Evolutionary conservation across 2,329 filamentous ascomycete genomes (phyloP), one percentile per base, ranked within the genome.

Genomic region (Exserohilum rostratum): DNA sequence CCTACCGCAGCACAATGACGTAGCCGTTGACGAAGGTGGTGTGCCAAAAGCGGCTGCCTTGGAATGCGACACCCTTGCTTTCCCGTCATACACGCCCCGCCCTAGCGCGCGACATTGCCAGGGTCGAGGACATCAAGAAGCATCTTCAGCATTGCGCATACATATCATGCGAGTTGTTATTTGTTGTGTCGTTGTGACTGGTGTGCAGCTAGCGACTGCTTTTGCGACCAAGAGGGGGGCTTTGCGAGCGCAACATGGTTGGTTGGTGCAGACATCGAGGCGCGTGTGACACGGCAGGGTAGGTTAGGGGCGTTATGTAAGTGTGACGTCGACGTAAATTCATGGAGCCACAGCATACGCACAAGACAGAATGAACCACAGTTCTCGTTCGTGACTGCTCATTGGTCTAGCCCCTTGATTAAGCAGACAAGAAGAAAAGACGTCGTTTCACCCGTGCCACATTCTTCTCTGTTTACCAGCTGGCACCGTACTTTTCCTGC

Each of bases 321-420:
- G 31, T 49, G 46, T 53, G 51, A 53, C 51, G 51, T 53, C 47
- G 46, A 50, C 27, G 51, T 37, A 27, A 37, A 25, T 27, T 37
- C 38, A 18, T 30, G 9, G 25, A 44, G 50, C 51, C 27, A 33
- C 35, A 39, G 46, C 22, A 25, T 25, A 7, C 4, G 7, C 7
- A 25, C 22, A 25, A 25, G 22, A 25, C 22, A 25, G 4, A 25
- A 25, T 25, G 22, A 25, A 25, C 22, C 22, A 25, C 22, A 7
- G 22, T 7, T 25, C 22, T 25, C 12, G 9, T 3, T 15, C 33
- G 5, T 9, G 12, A 35, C 34, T 38, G 20, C 35, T 11, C 2
- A 20, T 22, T 10, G 15, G 9, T 38, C 35, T 12, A 38, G 35
- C 12, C 35, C 20, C 9, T 38, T 22, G 35, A 25, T 25, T 25